Percentiles rank a stretch among this genome's conserved stretches.
Conservation (phyloP, 2,329 filamentous ascomycete genomes). For the Trichoderma harzianum region DNA sequence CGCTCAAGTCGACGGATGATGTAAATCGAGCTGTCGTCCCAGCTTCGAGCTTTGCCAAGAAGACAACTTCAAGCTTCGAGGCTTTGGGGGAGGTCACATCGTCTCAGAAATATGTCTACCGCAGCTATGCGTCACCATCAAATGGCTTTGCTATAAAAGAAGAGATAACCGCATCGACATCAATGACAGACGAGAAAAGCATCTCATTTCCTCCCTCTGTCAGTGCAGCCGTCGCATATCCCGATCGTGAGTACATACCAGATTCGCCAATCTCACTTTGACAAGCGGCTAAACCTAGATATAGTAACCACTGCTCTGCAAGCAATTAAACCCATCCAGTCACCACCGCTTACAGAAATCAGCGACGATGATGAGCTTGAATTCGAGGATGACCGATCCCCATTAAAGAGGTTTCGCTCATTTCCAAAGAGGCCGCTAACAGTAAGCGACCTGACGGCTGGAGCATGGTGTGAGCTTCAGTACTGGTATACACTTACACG, state of each 20-base stretch:
- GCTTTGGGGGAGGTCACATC: not conserved
- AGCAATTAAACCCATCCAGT: slow-evolving; percentile 21
- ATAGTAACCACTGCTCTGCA: slow-evolving; percentile 54
- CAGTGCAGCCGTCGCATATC: slow-evolving; percentile 40
- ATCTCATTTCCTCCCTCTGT: slow-evolving; percentile 20
- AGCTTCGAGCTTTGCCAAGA: not conserved
- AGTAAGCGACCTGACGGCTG: slow-evolving; percentile 83
- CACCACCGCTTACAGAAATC: slow-evolving; percentile 21
- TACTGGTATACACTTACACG: slow-evolving; percentile 83
- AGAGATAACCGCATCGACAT: not conserved
- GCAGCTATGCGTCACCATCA: not conserved
- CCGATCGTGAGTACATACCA: slow-evolving; percentile 47
- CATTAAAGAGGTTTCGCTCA: slow-evolving; percentile 74
- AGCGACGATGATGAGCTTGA: slow-evolving; percentile 16
- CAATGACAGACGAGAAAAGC: not conserved
- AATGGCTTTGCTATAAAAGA: not conserved
- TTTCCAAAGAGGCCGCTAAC: slow-evolving; percentile 75
- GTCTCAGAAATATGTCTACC: not conserved
- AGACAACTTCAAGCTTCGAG: not conserved
- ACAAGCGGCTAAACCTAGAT: slow-evolving; percentile 34
- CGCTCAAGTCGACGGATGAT: not conserved
- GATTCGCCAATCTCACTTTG: rapidly evolving
- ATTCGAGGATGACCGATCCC: slow-evolving; percentile 44
- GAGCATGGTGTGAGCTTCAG: slow-evolving; percentile 94
- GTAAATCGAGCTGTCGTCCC: not conserved